Base-by-base conservation (phyloP, 2,329 filamentous ascomycete species). In the Clathrospora elynae region DNA sequence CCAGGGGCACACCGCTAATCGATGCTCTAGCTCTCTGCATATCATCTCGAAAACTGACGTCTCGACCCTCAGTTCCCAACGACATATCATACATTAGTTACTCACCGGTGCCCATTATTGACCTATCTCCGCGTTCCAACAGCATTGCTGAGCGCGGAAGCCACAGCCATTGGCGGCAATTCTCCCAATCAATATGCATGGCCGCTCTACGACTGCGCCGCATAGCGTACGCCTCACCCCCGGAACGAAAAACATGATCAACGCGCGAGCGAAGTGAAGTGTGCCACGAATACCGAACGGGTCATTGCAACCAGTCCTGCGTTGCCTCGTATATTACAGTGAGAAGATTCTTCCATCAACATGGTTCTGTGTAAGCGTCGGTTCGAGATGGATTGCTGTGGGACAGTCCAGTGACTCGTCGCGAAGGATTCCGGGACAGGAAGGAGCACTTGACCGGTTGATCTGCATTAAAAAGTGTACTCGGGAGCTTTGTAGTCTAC, bases 111-210 rank as follows among this genome's bases (percentile, higher is more conserved):
- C n/a, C n/a, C n/a, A n/a, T n/a, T n/a, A n/a, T n/a, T n/a, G n/a
- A n/a, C n/a, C n/a, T n/a, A n/a, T n/a, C n/a, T n/a, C n/a, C n/a
- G n/a, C n/a, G n/a, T n/a, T n/a, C n/a, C n/a, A n/a, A n/a, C n/a
- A n/a, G n/a, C n/a, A n/a, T n/a, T n/a, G n/a, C n/a, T n/a, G n/a
- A n/a, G 44, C 35, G 45, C 37, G 32, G 30, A 24, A 34, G 31
- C 18, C 13, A 29, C 14, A 38, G 42, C 37, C 44, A 37, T 16
- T 23, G 44, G 53, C 57, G 57, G 47, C 55, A 52, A 45, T 45
- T 33, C 34, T 43, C 42, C 55, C 52, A 52, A 53, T 42, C 49
- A 30, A 31, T 37, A 6, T 9, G 16, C 13, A 37, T 46, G 41
- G 49, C 55, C 46, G 19, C 10, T 17, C 22, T 30, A 19, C 13